phyloP scores from a whole-genome alignment of 257 asterid genomes.

The Solanum pennellii region DNA sequence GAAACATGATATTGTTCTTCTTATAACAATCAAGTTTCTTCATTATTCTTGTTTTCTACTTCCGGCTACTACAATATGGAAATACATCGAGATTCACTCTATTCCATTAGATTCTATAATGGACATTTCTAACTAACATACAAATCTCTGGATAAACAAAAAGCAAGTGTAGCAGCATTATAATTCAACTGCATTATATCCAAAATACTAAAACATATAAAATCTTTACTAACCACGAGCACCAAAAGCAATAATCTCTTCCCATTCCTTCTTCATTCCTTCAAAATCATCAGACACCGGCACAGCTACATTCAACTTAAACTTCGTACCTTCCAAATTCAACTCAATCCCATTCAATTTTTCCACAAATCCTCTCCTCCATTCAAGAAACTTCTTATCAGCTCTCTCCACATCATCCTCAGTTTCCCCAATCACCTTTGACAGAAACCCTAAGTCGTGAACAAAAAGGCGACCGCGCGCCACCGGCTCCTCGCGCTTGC shows the following conservation, averaged over 20 bases:
- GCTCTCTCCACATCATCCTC: constrained; percentile 25
- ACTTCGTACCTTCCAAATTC: constrained; percentile 72
- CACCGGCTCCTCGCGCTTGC: constrained; percentile 91
- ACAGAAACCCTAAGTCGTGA: constrained; percentile 62
- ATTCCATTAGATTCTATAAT: background rate
- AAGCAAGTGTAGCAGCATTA: background rate
- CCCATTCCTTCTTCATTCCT: constrained; percentile 80
- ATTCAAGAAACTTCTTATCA: constrained; percentile 48
- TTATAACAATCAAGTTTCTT: background rate
- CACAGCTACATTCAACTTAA: constrained; percentile 45
- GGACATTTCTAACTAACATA: background rate
- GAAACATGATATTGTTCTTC: background rate
- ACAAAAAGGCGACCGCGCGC: constrained; percentile 62
- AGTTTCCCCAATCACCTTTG: constrained; percentile 6
- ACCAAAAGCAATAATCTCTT: constrained; percentile 69
- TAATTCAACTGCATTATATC: background rate
- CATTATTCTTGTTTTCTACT: background rate
- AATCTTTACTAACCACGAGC: constrained; percentile 39
- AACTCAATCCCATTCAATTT: constrained; percentile 84
- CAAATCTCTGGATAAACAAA: background rate
- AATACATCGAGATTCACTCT: background rate
- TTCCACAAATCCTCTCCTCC: constrained; percentile 59
- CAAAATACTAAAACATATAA: background rate
- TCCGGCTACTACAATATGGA: background rate
- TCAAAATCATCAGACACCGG: constrained; percentile 60